Percentiles rank a stretch among this genome's conserved stretches.
Evolutionary conservation across 495 filamentous ascomycete genomes (phyloP).

Genomic region (Aspergillus mulundensis): DNA sequence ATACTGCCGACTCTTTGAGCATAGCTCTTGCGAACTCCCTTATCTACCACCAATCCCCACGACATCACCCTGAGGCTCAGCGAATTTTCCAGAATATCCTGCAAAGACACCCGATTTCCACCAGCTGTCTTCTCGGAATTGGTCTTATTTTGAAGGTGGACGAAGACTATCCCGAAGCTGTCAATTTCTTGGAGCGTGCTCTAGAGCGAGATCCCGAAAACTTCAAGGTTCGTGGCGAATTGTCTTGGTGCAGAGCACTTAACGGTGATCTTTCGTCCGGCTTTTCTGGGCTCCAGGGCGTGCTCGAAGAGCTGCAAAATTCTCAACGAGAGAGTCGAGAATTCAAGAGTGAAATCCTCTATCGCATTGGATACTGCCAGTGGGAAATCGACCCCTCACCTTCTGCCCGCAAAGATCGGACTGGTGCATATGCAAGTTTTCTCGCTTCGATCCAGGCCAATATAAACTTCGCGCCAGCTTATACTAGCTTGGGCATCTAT

Average conservation of each 20-base stretch:
- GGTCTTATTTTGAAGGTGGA: slow-evolving; percentile 90
- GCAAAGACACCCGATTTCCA: slow-evolving; percentile 63
- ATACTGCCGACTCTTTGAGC: slow-evolving; percentile 68
- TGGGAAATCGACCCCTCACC: slow-evolving; percentile 77
- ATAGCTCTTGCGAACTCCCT: slow-evolving; percentile 75
- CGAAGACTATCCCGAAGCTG: slow-evolving; percentile 75
- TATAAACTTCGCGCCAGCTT: slow-evolving; percentile 86
- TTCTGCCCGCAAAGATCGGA: slow-evolving; percentile 68
- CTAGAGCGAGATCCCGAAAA: slow-evolving; percentile 65
- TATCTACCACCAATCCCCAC: slow-evolving; percentile 82
- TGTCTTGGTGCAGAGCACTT: slow-evolving; percentile 86
- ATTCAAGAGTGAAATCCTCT: slow-evolving; percentile 76
- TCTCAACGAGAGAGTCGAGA: slow-evolving; percentile 58
- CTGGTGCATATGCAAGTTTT: slow-evolving; percentile 76
- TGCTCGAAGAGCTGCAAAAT: slow-evolving; percentile 55
- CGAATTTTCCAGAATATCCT: slow-evolving; percentile 75
- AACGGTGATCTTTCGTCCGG: slow-evolving; percentile 66
- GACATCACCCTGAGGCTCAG: slow-evolving; percentile 84
- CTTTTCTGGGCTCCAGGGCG: slow-evolving; percentile 61
- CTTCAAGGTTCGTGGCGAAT: slow-evolving; percentile 71
- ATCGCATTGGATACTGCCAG: slow-evolving; percentile 81
- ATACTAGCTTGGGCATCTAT: slow-evolving; percentile 91
- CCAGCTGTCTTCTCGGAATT: slow-evolving; percentile 79
- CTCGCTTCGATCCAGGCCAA: slow-evolving; percentile 80
- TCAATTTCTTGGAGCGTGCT: slow-evolving; percentile 72